These are phyloP conservation scores for Litsea cubeba DNA, from an alignment of 164 flowering plant genomes.

Conservation along the genomic window DNA sequence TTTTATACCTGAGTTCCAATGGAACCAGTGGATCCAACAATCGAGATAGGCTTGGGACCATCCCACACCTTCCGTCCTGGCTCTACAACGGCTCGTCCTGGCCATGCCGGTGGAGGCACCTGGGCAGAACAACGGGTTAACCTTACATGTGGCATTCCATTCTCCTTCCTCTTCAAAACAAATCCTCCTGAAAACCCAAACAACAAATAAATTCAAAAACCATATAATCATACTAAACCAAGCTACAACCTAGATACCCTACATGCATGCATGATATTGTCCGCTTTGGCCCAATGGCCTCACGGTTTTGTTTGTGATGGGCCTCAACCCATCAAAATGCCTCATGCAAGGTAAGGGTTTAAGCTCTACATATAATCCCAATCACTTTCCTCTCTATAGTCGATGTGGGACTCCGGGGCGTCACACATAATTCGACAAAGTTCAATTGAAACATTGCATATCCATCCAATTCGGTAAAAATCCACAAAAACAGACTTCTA, in stretches of 20 bases:
- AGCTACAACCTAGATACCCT: neutral
- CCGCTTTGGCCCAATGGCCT: too few relatives aligned
- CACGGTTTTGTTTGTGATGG: too few relatives aligned
- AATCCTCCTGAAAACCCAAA: constrained; percentile 35
- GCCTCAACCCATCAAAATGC: too few relatives aligned
- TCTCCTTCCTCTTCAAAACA: constrained; percentile 50
- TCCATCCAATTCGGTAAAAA: neutral
- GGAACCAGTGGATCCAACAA: constrained; percentile 96
- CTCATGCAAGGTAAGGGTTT: too few relatives aligned
- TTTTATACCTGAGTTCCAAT: constrained; percentile 88
- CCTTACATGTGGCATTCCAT: constrained; percentile 26
- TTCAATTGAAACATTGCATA: too few relatives aligned
- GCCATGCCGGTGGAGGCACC: constrained; percentile 96
- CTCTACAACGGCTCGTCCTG: constrained; percentile 74
- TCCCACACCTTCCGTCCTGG: constrained; percentile 60
- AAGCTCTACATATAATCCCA: too few relatives aligned
- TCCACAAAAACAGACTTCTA: neutral
- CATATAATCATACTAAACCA: neutral
- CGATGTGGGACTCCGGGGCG: too few relatives aligned
- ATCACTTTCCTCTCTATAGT: too few relatives aligned
- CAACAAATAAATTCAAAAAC: neutral
- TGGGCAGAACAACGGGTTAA: constrained; percentile 54
- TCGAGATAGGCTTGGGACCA: constrained; percentile 88
- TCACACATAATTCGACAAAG: neutral
- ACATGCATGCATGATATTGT: too few relatives aligned